These are phyloP conservation scores for Paramecium bursaria DNA, from an alignment of 73 alveolate species.

Conservation along the genomic window DNA sequence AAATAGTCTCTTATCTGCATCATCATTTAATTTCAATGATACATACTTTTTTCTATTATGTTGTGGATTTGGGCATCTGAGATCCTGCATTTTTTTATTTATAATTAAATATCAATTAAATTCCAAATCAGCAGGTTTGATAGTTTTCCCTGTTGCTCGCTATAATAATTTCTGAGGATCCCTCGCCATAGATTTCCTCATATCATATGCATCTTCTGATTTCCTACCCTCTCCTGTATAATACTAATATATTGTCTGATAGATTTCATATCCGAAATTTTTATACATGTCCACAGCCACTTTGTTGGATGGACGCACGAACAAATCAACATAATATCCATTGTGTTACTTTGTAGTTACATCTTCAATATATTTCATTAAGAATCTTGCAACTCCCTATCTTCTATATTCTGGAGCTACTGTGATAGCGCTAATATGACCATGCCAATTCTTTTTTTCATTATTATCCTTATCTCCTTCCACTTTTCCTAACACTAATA, in stretches of 20 bases:
- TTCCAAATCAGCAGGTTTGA: constrained; percentile 90
- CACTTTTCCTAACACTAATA: constrained; percentile 91
- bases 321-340: constrained; percentile 97
- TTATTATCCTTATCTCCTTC: constrained; percentile 95
- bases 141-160: constrained; percentile 84
- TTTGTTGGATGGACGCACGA: constrained; percentile 94
- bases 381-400: constrained; percentile 96
- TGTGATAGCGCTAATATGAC: constrained; percentile 99
- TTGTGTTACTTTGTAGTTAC: constrained; percentile 91
- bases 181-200: constrained; percentile 95
- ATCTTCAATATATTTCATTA: constrained; percentile 97
- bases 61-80: constrained; percentile 2
- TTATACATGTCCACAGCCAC: constrained; percentile 95
- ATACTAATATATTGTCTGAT: constrained; percentile 87
- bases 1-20: constrained; percentile 32
- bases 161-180: constrained; percentile 88
- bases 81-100: constrained; percentile 20
- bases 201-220: constrained; percentile 97
- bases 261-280: constrained; percentile 91
- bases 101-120: constrained; percentile 72
- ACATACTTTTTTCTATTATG: constrained; percentile 29
- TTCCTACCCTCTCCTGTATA: constrained; percentile 89
- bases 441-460: constrained; percentile 96
- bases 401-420: constrained; percentile 98
- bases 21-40: background rate